These are phyloP conservation scores for Royoungia palumana DNA, from an alignment of 768 basidiomycete species.

Conservation along the genomic window DNA sequence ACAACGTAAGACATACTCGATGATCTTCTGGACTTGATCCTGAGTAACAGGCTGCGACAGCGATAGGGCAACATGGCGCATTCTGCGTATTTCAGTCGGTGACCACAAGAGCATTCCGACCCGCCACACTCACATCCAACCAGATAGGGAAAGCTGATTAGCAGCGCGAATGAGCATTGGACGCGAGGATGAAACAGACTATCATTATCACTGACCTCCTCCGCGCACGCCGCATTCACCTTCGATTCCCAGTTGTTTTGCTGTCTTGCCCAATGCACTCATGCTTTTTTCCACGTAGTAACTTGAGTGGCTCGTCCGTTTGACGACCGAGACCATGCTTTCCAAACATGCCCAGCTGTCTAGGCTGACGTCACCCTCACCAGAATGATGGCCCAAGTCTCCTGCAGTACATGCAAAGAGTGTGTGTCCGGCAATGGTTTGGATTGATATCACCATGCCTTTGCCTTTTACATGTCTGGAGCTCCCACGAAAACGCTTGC, in stretches of 20 bases:
- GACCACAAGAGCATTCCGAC: neutral
- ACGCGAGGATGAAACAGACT: neutral
- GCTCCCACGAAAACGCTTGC: constrained; percentile 78
- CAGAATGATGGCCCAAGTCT: constrained; percentile 63
- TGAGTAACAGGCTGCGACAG: constrained; percentile 73
- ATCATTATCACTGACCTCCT: constrained; percentile 55
- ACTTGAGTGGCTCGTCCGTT: constrained; percentile 78
- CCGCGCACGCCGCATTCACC: constrained; percentile 64
- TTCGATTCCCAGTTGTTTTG: constrained; percentile 67
- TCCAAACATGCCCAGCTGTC: constrained; percentile 79
- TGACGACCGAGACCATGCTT: constrained; percentile 76
- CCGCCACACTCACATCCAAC: constrained; percentile 55
- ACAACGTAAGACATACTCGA: constrained; percentile 43
- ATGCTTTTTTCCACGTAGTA: constrained; percentile 87
- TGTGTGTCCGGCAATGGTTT: constrained; percentile 73
- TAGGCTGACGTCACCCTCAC: constrained; percentile 71
- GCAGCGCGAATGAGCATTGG: constrained; percentile 3
- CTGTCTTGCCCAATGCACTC: constrained; percentile 77
- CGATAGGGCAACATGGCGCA: constrained; percentile 80
- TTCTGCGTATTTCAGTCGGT: constrained; percentile 44
- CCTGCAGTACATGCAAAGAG: constrained; percentile 83
- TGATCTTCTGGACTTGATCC: constrained; percentile 82
- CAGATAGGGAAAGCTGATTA: constrained; percentile 76
- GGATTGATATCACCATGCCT: constrained; percentile 77
- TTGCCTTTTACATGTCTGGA: constrained; percentile 72